Percentiles rank a stretch among this genome's conserved stretches.
These are phyloP conservation scores for Ophiostoma fasciatum DNA, from an alignment of 2,329 filamentous ascomycete species.

Conservation along the genomic window DNA sequence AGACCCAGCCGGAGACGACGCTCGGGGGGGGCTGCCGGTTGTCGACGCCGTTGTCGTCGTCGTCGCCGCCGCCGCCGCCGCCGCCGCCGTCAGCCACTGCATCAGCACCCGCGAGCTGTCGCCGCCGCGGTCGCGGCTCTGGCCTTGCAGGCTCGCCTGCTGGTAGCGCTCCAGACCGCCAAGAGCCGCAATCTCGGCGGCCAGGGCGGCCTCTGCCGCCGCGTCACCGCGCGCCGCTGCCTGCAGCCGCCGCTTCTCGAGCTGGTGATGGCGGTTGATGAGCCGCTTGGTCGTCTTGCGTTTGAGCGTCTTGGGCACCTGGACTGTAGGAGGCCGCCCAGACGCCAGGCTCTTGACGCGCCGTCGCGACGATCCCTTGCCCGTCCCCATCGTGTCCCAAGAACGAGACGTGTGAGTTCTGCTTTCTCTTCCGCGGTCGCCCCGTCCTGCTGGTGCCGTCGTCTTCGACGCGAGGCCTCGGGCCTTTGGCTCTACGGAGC, in stretches of 20 bases:
- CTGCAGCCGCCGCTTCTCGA: conserved; percentile 46
- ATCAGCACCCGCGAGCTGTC: conserved; percentile 51
- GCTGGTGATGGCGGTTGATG: conserved; percentile 50
- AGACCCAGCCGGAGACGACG: too few species aligned
- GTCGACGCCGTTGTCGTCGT: conserved; percentile 5
- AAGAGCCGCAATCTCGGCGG: conserved; percentile 38
- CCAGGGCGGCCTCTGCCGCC: conserved; percentile 28
- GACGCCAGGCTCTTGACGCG: conserved; percentile 29
- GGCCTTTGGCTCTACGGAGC: too few species aligned
- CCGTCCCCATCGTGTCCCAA: conserved; percentile 37
- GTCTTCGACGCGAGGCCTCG: too few species aligned
- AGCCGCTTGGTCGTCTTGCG: conserved; percentile 48
- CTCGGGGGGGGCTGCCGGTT: not conserved
- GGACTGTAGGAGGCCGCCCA: conserved; percentile 41
- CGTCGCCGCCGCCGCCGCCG: conserved; percentile 22
- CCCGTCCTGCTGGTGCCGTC: too few species aligned
- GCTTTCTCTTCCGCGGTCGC: too few species aligned
- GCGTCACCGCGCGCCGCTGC: conserved; percentile 39
- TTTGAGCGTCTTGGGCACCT: conserved; percentile 41
- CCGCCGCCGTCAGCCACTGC: conserved; percentile 40
- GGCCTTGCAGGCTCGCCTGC: conserved; percentile 52
- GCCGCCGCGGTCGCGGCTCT: conserved; percentile 49
- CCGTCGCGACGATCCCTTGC: conserved; percentile 24
- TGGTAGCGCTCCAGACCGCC: conserved; percentile 52
- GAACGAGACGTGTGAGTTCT: too few species aligned